Evolutionary conservation across 2,329 filamentous ascomycete genomes (phyloP).

Genomic region (Bipolaris sorokiniana): DNA sequence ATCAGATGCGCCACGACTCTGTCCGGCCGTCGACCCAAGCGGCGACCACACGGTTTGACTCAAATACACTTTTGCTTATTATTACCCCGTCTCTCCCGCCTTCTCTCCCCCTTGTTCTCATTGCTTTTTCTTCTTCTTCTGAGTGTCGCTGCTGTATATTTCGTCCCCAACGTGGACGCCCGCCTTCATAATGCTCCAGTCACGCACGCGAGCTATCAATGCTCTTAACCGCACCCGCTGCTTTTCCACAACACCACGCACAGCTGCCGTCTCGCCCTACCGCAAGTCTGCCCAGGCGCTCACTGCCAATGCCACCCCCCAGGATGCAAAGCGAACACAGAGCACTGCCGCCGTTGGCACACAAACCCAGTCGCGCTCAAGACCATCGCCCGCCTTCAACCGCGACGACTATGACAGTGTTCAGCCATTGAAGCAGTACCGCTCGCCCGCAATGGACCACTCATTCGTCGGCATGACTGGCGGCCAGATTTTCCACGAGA

Average conservation of each 20-base stretch:
- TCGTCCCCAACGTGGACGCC: conserved; percentile 23
- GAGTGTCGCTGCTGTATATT: too few species aligned
- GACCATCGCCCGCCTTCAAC: conserved; percentile 59
- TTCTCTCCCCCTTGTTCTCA: background rate
- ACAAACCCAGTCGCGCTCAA: conserved; percentile 30
- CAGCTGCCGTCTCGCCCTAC: conserved; percentile 55
- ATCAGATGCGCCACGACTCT: conserved; percentile 15
- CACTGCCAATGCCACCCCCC: conserved; percentile 41
- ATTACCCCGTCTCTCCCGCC: background rate
- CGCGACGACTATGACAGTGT: conserved; percentile 53
- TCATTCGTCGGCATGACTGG: conserved; percentile 91
- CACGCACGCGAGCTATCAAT: conserved; percentile 45
- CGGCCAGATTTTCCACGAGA: conserved; percentile 97
- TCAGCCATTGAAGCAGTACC: conserved; percentile 55
- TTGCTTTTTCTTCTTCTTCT: conserved; percentile 10
- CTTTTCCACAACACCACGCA: conserved; percentile 52
- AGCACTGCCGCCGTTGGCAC: conserved; percentile 51
- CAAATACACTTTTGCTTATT: conserved; percentile 14
- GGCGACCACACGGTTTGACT: conserved; percentile 24
- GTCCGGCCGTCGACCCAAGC: conserved; percentile 13
- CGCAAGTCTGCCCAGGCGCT: conserved; percentile 44
- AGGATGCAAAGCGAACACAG: conserved; percentile 51
- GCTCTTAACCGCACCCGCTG: conserved; percentile 49
- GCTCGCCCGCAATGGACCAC: conserved; percentile 59
- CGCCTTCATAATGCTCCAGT: conserved; percentile 43